phyloP scores from a whole-genome alignment of 78 protist species.

The Speleostelium caveatum region DNA sequence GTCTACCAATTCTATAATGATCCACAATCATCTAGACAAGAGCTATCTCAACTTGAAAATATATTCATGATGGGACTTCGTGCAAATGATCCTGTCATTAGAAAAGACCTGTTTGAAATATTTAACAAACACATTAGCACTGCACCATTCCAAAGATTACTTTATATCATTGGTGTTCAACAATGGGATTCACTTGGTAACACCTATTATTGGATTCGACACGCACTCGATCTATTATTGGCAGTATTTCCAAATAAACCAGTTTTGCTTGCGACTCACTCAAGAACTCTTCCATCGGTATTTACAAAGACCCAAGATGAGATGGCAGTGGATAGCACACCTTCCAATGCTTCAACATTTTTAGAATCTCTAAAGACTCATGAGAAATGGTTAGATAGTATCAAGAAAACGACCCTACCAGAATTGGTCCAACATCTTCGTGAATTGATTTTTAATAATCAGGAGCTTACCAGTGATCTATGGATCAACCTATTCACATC shows the following conservation, averaged over 20 bases:
- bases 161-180: conserved; percentile 27
- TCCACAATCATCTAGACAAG: conserved; percentile 21
- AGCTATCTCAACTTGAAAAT: conserved; percentile 68
- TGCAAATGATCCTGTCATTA: conserved; percentile 30
- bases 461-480: neutral
- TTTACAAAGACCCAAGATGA: neutral
- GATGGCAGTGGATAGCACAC: neutral
- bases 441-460: conserved; percentile 46
- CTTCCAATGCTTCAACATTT: neutral
- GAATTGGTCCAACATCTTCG: conserved; percentile 25
- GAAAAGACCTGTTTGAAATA: conserved; percentile 57
- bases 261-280: neutral
- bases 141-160: conserved; percentile 46
- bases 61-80: conserved; percentile 85
- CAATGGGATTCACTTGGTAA: conserved; percentile 85
- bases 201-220: conserved; percentile 86
- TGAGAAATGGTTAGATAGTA: conserved; percentile 4
- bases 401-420: neutral
- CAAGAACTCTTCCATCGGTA: conserved; percentile 3
- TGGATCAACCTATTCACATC: conserved; percentile 37
- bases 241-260: conserved; percentile 19
- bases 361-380: neutral
- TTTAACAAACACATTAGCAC: neutral
- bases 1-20: conserved; percentile 34
- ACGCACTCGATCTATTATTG: conserved; percentile 83